Base-by-base conservation (phyloP, 2,329 filamentous ascomycete species). In the Rutstroemia sp. region DNA sequence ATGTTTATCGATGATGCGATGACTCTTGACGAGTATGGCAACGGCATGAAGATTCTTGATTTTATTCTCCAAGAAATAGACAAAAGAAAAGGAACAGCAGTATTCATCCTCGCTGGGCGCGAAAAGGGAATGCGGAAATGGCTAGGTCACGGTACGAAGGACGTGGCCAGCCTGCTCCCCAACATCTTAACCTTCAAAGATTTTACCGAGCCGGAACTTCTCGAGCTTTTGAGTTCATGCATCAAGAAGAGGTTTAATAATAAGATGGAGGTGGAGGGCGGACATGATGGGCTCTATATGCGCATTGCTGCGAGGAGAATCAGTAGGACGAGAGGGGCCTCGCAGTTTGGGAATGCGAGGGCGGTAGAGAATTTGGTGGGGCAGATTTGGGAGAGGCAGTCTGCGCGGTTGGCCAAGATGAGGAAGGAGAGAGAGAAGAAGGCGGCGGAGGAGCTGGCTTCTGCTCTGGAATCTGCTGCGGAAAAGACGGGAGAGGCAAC, bases 21-120 rank as follows among this genome's bases (percentile, higher is more conserved):
- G 46, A 44, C 48, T 7, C 19, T 56, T 8, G 47, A 51, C 3
- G 41, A 56, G 19, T 51, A 56, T 27, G 42, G 47, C 38, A 45
- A 56, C 6, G 53, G 47, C 4, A n/a, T 14, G 25, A 51, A 45
- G 0, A 85, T 90, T 0, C 72, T 92, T 0, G 86, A 92, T 59
- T 88, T 78, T 58, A 73, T 92, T 0, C 77, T 91, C 0, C 77
- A 84, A 0, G 85, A 90, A 63, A 79, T 90, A 0, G 87, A 91
- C 62, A 88, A 88, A 47, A 74, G 81, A 1, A 79, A 76, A 0
- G 86, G 86, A 0, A 87, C 87, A 62, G 69, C 90, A 0, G 80
- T 85, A 0, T 87, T 91, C 55, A 75, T 91, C 1, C 71, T 92
- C 1, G 87, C 86, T 0, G 87, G 88, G 0, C 90, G 91, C 67